Base-by-base conservation (phyloP, 257 asterid species). In the Plantago elongata region DNA sequence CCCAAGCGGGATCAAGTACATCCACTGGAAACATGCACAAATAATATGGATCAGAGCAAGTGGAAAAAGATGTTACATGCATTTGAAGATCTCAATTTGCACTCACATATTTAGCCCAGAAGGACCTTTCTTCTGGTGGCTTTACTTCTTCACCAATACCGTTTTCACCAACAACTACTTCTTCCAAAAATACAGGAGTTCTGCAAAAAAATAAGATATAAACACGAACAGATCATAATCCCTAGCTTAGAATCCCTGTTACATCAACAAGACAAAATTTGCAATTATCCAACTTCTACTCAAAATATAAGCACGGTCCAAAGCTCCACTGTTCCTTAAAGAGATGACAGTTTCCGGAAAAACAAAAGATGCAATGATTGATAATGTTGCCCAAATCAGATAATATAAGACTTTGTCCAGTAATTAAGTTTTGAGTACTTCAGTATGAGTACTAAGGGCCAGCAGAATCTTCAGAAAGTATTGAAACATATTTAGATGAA, bases 61-160 rank as follows among this genome's bases (percentile, higher is more conserved):
- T n/a, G 4, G 54, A 51, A 70, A 50, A 40, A 2, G 27, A 6
- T 48, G 54, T 12, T 54, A 61, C 49, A 37, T 43, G 15, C 57
- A 56, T 47, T 16, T 34, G 66, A 51, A 18, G 48, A 29, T 16
- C 12, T 64, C 60, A 56, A 44, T 57, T 54, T 62, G 57, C 14
- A 67, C 99, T 83, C 77, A 89, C 97, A 67, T 92, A 92, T 92
- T 92, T 89, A 63, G 96, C 96, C 99, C 97, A 92, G 83, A 92
- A 92, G 64, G 99, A 77, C 77, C 80, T 86, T 80, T 92, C 99
- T 45, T 92, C 99, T 48, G 89, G 94, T 38, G 87, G 96, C 72
- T 15, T 68, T 63, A 75, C 59, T 69, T 80, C 95, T 75, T 89
- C 97, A 16, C 84, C 87, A 75, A 86, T 89, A 61, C 72, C 83